A percentile compares a stretch with the other conserved stretches of the same genome.
phyloP scores from a whole-genome alignment of 805 yeast genomes.

The Wickerhamiella azyma region DNA sequence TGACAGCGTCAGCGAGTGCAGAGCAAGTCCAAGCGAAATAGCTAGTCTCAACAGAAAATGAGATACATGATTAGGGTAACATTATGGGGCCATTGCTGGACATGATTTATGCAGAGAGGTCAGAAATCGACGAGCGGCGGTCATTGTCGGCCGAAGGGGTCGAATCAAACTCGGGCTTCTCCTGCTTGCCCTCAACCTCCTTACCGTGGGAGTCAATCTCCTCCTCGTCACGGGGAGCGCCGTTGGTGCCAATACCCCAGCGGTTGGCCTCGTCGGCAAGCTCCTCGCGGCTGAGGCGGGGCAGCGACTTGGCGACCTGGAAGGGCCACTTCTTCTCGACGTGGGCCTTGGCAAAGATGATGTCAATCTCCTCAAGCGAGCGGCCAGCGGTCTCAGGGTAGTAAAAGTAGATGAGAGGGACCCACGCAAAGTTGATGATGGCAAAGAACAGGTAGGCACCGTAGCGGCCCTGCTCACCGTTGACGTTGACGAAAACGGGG shows the following conservation, averaged over 20 bases:
- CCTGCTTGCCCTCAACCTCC: background rate
- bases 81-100: background rate
- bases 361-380: constrained; percentile 62
- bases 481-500: constrained; percentile 35
- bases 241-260: constrained; percentile 33
- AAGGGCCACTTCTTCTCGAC: constrained; percentile 45
- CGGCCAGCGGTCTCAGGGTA: constrained; percentile 73
- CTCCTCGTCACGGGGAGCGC: background rate
- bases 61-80: background rate
- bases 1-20: too few species aligned
- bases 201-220: background rate
- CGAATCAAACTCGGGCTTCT: background rate
- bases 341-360: constrained; percentile 46
- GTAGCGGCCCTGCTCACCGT: constrained; percentile 29
- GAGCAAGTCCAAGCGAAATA: too few species aligned
- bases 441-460: constrained; percentile 63
- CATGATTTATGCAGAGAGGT: background rate
- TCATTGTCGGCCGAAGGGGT: background rate
- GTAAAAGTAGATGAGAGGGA: constrained; percentile 50
- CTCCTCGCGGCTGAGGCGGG: constrained; percentile 41
- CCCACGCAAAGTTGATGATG: constrained; percentile 40
- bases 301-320: constrained; percentile 51
- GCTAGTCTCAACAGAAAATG: background rate
- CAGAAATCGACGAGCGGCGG: constrained; percentile 7
- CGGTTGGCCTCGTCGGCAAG: constrained; percentile 47